Evolutionary conservation across 2,329 filamentous ascomycete genomes (phyloP), one percentile per base, ranked within the genome.

Genomic region (Metarhizium rileyi): DNA sequence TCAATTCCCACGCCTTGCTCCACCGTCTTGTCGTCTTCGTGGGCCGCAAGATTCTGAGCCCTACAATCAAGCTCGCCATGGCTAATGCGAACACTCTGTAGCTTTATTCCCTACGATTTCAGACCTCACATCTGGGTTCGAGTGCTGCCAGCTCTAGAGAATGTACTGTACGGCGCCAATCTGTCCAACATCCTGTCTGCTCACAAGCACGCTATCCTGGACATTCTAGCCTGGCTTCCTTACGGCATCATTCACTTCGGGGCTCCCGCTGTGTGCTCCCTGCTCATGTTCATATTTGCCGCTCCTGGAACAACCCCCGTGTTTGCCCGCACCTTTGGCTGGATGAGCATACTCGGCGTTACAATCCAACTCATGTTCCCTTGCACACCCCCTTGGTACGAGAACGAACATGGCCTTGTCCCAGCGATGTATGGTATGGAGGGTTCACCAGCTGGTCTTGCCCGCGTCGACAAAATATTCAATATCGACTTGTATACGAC

Each of bases 321-420:
- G 18, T 96, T 90, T 63, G 89, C 88, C 16, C 84, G 85, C 58
- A 82, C 85, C 46, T 95, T 96, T 59, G 91, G 91, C 52, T 96
- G 91, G 76, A 86, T 96, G 81, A 93, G 90, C 70, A 80, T 95
- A 55, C 74, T 84, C 12, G 91, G 90, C 48, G 91, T 96, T 50
- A 80, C 84, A 28, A 90, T 95, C 56, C 90, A 96, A 70, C 76
- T 96, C 48, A 68, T 90, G 54, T 94, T 96, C 69, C 91, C 91
- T 1, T 96, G 91, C 73, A 93, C 90, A 23, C 88, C 91, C 25
- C 91, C 91, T 1, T 97, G 91, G 91, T 97, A 96, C 63, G 91
- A 96, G 75, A 94, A 93, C 67, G 77, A 87, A 61, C 89, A 95
- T 66, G 91, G 91, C 16, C 74, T 96, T 47, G 88, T 88, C 27